Base-by-base conservation (phyloP, 1,284 basidiomycete species). In the Trametes sp. region DNA sequence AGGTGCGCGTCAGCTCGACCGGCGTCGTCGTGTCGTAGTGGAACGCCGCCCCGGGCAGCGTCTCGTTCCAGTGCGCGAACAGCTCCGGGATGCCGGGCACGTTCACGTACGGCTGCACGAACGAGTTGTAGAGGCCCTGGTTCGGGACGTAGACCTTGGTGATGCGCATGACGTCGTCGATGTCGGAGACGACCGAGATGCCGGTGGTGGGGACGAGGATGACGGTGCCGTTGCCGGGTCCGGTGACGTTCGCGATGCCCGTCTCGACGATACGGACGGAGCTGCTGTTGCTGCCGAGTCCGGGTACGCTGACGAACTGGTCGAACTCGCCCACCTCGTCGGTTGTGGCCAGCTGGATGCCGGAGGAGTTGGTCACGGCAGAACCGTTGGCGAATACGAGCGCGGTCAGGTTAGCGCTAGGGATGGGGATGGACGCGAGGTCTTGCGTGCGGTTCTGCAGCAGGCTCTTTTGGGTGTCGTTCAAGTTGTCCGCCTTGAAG, bases 21-120 rank as follows among this genome's bases (percentile, higher is more conserved):
- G 74, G 74, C 36, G 74, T 75, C n/a, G 74, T 76, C 5, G 74
- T 76, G 61, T 75, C 73, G 61, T 76, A 75, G 62, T 76, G 74
- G 69, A 76, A 76, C 19, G 74, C 72, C 28, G 63, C 71, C 26
- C 67, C 61, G 10, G 72, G 71, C 3, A 74, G 66, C 11, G 57
- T 66, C 59, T 69, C 61, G 36, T 65, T 65, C 74, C 74, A 75
- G 52, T 70, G 64, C 41, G 69, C 67, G 66, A 69, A 74, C 9
- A 75, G 66, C 42, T 72, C 74, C 16, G 74, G 70, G 48, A 76
- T 69, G 19, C 70, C 70, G 41, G 73, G 69, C 33, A 74, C 70
- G 62, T 72, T 73, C 4, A 73, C 70, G 61, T 72, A 76, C 10
- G 72, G 72, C 61, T 72, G 65, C 21, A 73, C 72, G 61, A 76